These are phyloP conservation scores for Thoreauomyces humboldtii DNA, from an alignment of 192 early-diverging fungal genomes.

Conservation along the genomic window DNA sequence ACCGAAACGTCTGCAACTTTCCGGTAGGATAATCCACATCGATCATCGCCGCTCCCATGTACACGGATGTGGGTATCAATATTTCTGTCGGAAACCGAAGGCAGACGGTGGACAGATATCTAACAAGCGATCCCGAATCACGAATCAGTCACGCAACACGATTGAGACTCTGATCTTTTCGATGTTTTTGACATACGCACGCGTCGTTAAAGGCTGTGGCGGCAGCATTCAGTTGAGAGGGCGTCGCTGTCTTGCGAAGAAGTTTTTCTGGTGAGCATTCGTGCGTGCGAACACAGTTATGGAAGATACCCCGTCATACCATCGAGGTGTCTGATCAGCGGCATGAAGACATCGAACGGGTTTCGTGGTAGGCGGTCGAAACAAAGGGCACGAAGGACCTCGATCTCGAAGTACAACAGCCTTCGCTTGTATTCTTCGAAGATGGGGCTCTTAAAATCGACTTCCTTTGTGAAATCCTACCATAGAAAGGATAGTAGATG, in stretches of 20 bases:
- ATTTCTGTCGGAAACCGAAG: conserved; percentile 5
- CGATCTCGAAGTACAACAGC: conserved; percentile 19
- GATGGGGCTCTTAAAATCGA: conserved; percentile 17
- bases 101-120: conserved; percentile 19
- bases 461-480: conserved; percentile 1
- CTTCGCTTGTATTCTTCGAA: conserved; percentile 4
- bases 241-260: too few relatives aligned
- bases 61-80: conserved; percentile 3
- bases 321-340: not conserved
- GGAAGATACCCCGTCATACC: conserved; percentile 10
- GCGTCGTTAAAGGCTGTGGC: conserved; percentile 16
- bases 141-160: not conserved
- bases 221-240: too few relatives aligned
- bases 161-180: not conserved
- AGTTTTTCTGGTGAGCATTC: too few relatives aligned
- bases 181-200: conserved; percentile 13
- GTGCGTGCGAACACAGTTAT: not conserved
- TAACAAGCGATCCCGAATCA: not conserved
- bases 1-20: too few relatives aligned
- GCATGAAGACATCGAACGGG: conserved; percentile 8
- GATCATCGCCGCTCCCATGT: conserved; percentile 8
- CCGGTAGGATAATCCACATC: conserved; percentile 10
- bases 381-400: conserved; percentile 11
- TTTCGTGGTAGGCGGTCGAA: conserved; percentile 15
- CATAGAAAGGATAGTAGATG: too few relatives aligned